These are phyloP conservation scores for Cystofilobasidium capitatum DNA, from an alignment of 768 basidiomycete species.

Conservation along the genomic window DNA sequence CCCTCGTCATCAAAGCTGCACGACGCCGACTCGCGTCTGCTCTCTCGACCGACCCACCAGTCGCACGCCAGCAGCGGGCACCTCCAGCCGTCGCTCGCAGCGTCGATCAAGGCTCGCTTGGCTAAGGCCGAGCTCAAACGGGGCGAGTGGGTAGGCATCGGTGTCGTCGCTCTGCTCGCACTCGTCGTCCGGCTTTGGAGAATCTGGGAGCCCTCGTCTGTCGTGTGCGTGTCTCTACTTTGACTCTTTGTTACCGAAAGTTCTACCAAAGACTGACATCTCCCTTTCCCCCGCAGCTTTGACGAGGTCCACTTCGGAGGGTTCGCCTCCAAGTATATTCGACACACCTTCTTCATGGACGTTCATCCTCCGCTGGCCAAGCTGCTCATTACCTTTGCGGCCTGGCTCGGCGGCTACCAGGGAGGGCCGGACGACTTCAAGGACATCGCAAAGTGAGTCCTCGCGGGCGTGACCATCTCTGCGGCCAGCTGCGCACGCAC, in stretches of 20 bases:
- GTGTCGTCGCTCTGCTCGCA: constrained; percentile 59
- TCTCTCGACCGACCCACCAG: not conserved
- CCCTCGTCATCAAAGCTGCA: constrained; percentile 6
- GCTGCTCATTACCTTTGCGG: constrained; percentile 83
- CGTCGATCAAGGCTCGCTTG: constrained; percentile 17
- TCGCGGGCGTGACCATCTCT: not conserved
- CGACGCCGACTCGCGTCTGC: constrained; percentile 9
- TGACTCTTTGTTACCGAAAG: not conserved
- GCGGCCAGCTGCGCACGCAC: not conserved
- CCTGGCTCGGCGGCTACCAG: constrained; percentile 74
- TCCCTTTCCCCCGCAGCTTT: constrained; percentile 52
- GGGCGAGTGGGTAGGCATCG: constrained; percentile 65
- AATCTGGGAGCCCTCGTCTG: constrained; percentile 74
- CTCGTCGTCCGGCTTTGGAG: constrained; percentile 73
- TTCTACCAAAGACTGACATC: not conserved
- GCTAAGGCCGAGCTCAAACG: not conserved
- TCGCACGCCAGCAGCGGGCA: not conserved
- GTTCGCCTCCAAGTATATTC: constrained; percentile 89
- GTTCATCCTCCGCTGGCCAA: constrained; percentile 97
- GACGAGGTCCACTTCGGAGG: constrained; percentile 99
- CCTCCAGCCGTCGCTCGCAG: constrained; percentile 2
- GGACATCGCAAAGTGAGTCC: constrained; percentile 80
- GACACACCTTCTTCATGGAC: constrained; percentile 61
- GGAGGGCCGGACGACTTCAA: constrained; percentile 85
- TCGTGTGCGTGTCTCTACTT: constrained; percentile 60